A percentile compares a stretch with the other conserved stretches of the same genome.
Conservation (phyloP, 306 rosid species). For the Castanea crenata region DNA sequence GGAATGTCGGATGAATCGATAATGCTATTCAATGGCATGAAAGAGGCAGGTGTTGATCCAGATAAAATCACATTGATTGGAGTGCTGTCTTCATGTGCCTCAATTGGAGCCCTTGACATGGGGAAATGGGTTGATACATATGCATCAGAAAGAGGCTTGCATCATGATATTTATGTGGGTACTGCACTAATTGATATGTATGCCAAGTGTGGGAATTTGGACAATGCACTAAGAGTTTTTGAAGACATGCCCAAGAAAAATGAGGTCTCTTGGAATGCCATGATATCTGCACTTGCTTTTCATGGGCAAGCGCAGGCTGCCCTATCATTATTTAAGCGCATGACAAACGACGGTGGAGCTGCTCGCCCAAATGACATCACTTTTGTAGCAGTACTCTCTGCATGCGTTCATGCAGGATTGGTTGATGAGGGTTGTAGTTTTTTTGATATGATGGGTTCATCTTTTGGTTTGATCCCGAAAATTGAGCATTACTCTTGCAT, state of each 20-base stretch:
- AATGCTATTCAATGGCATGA: conserved; percentile 61
- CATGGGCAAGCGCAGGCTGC: conserved; percentile 85
- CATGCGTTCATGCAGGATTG: conserved; percentile 87
- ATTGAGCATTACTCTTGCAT: conserved; percentile 95
- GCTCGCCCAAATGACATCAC: conserved; percentile 79
- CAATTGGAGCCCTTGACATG: conserved; percentile 72
- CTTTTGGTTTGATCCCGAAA: conserved; percentile 71
- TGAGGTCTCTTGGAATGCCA: conserved; percentile 93
- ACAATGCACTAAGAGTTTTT: conserved; percentile 66
- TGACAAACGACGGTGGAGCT: conserved; percentile 58
- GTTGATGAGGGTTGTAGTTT: conserved; percentile 65
- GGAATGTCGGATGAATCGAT: conserved; percentile 88
- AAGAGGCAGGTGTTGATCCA: conserved; percentile 44
- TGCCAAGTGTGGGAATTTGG: conserved; percentile 90
- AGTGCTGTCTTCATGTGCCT: conserved; percentile 73
- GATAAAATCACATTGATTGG: conserved; percentile 75
- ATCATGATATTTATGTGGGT: conserved; percentile 59
- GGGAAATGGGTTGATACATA: conserved; percentile 68
- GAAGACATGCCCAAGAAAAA: conserved; percentile 70
- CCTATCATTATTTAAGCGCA: conserved; percentile 56
- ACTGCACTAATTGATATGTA: conserved; percentile 93
- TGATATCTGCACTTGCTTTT: conserved; percentile 94
- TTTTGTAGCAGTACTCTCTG: conserved; percentile 85
- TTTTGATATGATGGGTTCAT: conserved; percentile 65
- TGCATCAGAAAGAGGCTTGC: conserved; percentile 65